Conservation (phyloP, 202 grass and related monocot species). For the Saccharum hybrid region DNA sequence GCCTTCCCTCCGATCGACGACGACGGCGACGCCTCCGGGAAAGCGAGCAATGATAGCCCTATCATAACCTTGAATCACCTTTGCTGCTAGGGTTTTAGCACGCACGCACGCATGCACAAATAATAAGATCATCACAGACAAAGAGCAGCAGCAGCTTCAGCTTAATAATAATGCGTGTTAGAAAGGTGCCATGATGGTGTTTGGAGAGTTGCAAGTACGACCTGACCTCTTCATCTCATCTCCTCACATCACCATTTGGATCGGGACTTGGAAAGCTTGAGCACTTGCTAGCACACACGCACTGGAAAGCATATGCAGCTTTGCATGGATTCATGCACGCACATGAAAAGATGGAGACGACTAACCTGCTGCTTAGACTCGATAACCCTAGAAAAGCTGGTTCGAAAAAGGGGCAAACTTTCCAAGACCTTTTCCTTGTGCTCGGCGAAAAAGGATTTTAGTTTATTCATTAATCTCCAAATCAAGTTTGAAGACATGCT, state of each 20-base stretch:
- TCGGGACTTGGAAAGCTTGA: constrained; percentile 33
- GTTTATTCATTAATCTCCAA: not conserved
- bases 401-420: constrained; percentile 47
- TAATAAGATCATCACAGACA: not conserved
- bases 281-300: constrained; percentile 18
- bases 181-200: constrained; percentile 60
- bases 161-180: constrained; percentile 40
- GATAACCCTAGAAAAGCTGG: constrained; percentile 37
- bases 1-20: constrained; percentile 25
- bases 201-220: constrained; percentile 22
- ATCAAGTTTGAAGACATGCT: constrained; percentile 26
- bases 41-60: constrained; percentile 42
- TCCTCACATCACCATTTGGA: constrained; percentile 46
- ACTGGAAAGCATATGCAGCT: constrained; percentile 38
- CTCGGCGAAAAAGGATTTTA: constrained; percentile 31
- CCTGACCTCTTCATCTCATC: not conserved
- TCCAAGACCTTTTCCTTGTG: constrained; percentile 46
- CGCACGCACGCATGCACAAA: constrained; percentile 16
- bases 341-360: constrained; percentile 63
- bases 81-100: constrained; percentile 48
- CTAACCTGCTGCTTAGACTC: constrained; percentile 23
- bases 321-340: constrained; percentile 35
- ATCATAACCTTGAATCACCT: constrained; percentile 38
- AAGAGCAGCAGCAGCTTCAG: constrained; percentile 5
- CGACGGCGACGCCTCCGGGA: not conserved